Conservation (phyloP, 202 grass and related monocot species). For the Eragrostis tef region DNA sequence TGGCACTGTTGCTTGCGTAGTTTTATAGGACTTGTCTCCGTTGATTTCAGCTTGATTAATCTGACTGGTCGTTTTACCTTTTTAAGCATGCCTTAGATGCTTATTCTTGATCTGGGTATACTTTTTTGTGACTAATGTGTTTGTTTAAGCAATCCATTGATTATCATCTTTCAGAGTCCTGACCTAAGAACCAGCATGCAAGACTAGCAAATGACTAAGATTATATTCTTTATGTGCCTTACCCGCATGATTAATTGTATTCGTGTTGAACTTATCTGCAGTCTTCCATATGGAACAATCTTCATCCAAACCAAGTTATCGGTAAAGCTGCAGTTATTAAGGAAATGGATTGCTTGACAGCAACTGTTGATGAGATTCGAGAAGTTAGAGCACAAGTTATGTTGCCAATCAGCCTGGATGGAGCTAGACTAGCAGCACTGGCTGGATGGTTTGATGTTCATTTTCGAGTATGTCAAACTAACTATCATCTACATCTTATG, state of each 20-base stretch:
- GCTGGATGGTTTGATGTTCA: constrained; percentile 99
- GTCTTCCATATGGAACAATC: constrained; percentile 95
- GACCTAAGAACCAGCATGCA: constrained; percentile 3
- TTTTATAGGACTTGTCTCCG: neutral
- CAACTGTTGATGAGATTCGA: constrained; percentile 84
- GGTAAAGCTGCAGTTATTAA: constrained; percentile 81
- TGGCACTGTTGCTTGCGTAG: neutral
- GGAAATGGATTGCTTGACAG: constrained; percentile 93
- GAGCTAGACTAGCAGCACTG: constrained; percentile 68
- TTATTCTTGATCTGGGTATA: neutral
- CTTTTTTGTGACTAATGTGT: neutral
- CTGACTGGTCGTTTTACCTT: neutral
- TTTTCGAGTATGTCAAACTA: constrained; percentile 71
- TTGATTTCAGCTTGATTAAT: neutral
- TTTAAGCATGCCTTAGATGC: neutral
- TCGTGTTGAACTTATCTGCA: constrained; percentile 49
- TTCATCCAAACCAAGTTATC: constrained; percentile 88
- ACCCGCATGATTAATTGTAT: constrained; percentile 5
- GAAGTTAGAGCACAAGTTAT: constrained; percentile 66
- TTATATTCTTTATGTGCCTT: constrained; percentile 27
- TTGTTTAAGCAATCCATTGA: neutral
- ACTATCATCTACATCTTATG: constrained; percentile 15
- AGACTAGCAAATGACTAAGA: neutral
- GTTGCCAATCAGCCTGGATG: constrained; percentile 65
- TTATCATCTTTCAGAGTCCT: neutral